Evolutionary conservation across 1,284 basidiomycete genomes (phyloP).

Genomic region (Taiwanofungus camphoratus): DNA sequence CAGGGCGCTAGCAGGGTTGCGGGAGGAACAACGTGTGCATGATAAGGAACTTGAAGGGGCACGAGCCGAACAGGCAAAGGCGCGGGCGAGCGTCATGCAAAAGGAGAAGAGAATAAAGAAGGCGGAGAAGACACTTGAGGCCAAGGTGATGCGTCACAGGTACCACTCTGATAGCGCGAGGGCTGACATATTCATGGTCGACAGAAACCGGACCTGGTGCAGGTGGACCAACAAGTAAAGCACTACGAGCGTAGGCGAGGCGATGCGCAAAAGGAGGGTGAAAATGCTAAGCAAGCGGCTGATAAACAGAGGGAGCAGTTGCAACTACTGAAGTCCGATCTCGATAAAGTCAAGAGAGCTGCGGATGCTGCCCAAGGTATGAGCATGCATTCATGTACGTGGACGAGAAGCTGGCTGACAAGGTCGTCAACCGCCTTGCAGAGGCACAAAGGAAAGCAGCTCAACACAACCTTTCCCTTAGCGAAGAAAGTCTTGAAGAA

Average conservation of each 20-base stretch:
- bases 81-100: conserved; percentile 43
- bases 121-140: conserved; percentile 34
- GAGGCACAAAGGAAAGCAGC: conserved; percentile 76
- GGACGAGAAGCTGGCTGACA: not conserved
- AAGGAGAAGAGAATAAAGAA: conserved; percentile 29
- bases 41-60: conserved; percentile 73
- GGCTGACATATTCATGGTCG: not conserved
- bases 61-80: conserved; percentile 76
- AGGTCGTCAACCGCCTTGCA: too few species aligned
- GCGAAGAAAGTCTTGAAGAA: conserved; percentile 80
- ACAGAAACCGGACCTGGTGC: conserved; percentile 77
- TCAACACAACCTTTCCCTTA: conserved; percentile 72
- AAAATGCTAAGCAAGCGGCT: conserved; percentile 66
- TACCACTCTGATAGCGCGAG: not conserved
- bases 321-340: conserved; percentile 53
- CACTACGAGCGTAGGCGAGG: conserved; percentile 78
- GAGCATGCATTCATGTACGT: conserved; percentile 10
- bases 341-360: conserved; percentile 61
- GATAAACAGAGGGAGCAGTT: conserved; percentile 62
- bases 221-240: conserved; percentile 81
- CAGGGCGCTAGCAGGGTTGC: conserved; percentile 59
- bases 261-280: conserved; percentile 60
- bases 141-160: conserved; percentile 47
- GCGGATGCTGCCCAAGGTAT: conserved; percentile 77
- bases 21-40: conserved; percentile 62